Percentiles rank a stretch among this genome's conserved stretches.
phyloP scores from a whole-genome alignment of 495 filamentous ascomycete genomes.

The Neohortaea acidophila region DNA sequence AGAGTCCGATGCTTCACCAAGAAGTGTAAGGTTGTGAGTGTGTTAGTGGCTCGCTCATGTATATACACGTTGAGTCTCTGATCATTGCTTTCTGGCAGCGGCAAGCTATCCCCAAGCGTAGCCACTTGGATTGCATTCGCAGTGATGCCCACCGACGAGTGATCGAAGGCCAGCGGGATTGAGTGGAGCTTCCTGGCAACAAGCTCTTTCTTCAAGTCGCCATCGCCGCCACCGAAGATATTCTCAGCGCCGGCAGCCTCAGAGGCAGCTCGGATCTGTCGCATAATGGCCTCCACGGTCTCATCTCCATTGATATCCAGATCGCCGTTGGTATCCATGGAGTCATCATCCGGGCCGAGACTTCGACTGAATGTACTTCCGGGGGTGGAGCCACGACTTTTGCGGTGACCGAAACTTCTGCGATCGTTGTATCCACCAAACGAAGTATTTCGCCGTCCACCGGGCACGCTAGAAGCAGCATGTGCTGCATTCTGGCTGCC shows the following conservation, averaged over 20 bases:
- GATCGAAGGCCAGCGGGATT: neutral
- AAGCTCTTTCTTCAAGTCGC: constrained; percentile 9
- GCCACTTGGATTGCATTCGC: constrained; percentile 1
- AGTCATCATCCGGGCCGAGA: constrained; percentile 12
- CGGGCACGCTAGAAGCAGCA: constrained; percentile 29
- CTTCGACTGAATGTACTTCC: constrained; percentile 19
- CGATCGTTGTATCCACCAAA: constrained; percentile 51
- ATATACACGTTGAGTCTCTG: constrained; percentile 10
- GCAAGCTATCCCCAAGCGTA: constrained; percentile 1
- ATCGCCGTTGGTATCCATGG: constrained; percentile 13
- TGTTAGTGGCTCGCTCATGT: constrained; percentile 4
- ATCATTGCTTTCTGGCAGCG: neutral
- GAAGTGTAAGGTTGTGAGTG: constrained; percentile 4
- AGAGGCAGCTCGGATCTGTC: constrained; percentile 11
- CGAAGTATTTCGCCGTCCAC: constrained; percentile 52
- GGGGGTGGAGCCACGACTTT: constrained; percentile 24
- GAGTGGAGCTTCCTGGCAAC: constrained; percentile 16
- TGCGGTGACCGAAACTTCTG: constrained; percentile 24
- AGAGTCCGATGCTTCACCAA: constrained; percentile 7
- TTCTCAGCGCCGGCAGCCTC: constrained; percentile 16
- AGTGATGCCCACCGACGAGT: no score
- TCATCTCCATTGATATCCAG: constrained; percentile 6
- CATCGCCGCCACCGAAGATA: constrained; percentile 7
- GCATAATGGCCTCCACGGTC: constrained; percentile 6
- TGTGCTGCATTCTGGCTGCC: constrained; percentile 28